Evolutionary conservation across 2,329 filamentous ascomycete species (phyloP).

Genomic region (Sporothrix inflata): DNA sequence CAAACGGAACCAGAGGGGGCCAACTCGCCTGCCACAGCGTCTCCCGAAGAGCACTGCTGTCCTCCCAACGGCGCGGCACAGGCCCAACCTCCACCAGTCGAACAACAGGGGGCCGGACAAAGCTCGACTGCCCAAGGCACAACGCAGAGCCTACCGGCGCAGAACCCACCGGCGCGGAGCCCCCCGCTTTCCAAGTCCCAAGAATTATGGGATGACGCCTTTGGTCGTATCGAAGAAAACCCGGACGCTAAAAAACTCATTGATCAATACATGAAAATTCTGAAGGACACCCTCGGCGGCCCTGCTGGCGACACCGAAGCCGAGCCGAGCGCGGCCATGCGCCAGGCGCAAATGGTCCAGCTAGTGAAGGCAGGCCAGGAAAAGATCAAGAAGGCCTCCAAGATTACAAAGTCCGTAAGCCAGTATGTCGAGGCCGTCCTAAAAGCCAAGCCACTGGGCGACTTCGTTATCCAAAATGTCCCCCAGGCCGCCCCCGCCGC

Average conservation of each 20-base stretch:
- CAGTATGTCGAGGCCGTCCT: conserved; percentile 36
- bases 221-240: background rate
- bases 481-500: conserved; percentile 40
- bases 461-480: conserved; percentile 37
- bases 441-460: conserved; percentile 37
- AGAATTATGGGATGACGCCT: conserved; percentile 15
- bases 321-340: background rate
- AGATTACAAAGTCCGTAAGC: conserved; percentile 37
- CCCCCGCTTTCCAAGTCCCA: background rate
- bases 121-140: too few relatives aligned
- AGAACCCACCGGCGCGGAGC: too few relatives aligned
- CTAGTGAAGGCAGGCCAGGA: conserved; percentile 39
- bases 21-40: too few relatives aligned
- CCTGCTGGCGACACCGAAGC: background rate
- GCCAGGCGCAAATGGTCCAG: conserved; percentile 38
- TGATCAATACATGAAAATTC: background rate
- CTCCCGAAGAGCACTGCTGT: too few relatives aligned
- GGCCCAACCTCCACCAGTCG: too few relatives aligned
- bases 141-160: too few relatives aligned
- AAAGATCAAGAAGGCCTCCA: conserved; percentile 37
- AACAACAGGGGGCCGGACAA: too few relatives aligned
- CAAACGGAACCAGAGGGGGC: too few relatives aligned
- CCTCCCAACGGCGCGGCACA: too few relatives aligned
- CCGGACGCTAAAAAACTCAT: background rate
- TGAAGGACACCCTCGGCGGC: background rate